Evolutionary conservation across 495 filamentous ascomycete genomes (phyloP), one percentile per base, ranked within the genome.

Genomic region (Oleoguttula mirabilis): DNA sequence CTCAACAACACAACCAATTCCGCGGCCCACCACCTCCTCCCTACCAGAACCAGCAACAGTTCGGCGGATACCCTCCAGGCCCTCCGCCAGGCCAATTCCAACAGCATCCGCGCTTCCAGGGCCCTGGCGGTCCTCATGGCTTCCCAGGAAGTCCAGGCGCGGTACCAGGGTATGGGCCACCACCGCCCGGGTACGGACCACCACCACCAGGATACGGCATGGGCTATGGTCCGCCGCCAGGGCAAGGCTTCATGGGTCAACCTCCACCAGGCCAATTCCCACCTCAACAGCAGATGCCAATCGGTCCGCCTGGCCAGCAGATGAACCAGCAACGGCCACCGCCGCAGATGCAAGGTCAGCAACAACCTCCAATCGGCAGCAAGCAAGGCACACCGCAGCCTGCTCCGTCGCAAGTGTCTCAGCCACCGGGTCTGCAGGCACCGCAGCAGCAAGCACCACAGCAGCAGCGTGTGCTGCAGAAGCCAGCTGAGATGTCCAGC

Each of bases 221-320:
- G 51, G 43, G 32, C 31, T 48, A 37, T 34, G 30, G 32, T 34
- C 42, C 43, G 16, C 45, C 47, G 21, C 76, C 83, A 10, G 79
- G 76, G n/a, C 84, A 87, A 59, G 79, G 78, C 7, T 94, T 87
- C 54, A 79, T 76, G 28, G 73, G 70, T n/a, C 32, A 10, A 21
- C 34, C 41, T 22, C 47, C 47, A 19, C 60, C 58, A 27, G 59
- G 60, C 12, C 57, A 58, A 11, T 61, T 64, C 43, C 37, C 53
- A 1, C 50, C 55, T 5, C 48, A 54, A 20, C 47, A 52, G 21
- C 48, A 55, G n/a, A 51, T 56, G 43, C 61, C 65, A 10, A 58
- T 58, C 32, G 62, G 57, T 32, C 64, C 60, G 44, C 63, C 61
- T 17, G 62, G 62, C n/a, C 73, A 67, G 36, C 58, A 44, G 11